Evolutionary conservation across 345 rosid species (phyloP).

Genomic region (Noccaea caerulescens): DNA sequence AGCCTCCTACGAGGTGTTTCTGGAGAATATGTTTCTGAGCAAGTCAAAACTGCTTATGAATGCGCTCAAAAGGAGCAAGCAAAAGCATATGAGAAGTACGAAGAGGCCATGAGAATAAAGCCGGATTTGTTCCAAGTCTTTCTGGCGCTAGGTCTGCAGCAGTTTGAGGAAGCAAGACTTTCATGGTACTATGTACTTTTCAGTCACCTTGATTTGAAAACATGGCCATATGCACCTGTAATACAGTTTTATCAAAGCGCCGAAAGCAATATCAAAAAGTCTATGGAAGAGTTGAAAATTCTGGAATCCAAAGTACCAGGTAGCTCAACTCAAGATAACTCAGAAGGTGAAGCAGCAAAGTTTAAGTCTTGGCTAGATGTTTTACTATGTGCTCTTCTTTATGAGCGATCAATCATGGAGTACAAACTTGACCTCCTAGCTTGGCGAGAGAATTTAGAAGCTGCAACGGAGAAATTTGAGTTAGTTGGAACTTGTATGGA

Average conservation of each 20-base stretch:
- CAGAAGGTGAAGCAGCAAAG: slow-evolving; percentile 58
- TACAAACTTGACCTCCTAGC: slow-evolving; percentile 69
- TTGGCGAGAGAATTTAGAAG: slow-evolving; percentile 79
- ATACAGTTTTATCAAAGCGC: slow-evolving; percentile 68
- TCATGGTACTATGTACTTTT: slow-evolving; percentile 78
- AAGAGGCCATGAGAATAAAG: slow-evolving; percentile 78
- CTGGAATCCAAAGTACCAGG: slow-evolving; percentile 47
- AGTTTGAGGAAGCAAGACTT: slow-evolving; percentile 89
- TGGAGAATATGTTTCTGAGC: slow-evolving; percentile 57
- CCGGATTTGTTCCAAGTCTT: slow-evolving; percentile 75
- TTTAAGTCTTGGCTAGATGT: slow-evolving; percentile 72
- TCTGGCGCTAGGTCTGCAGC: slow-evolving; percentile 77
- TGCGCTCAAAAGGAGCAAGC: slow-evolving; percentile 60
- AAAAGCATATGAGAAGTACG: slow-evolving; percentile 66
- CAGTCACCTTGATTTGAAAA: slow-evolving; percentile 57
- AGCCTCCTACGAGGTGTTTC: slow-evolving; percentile 60
- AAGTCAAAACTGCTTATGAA: slow-evolving; percentile 61
- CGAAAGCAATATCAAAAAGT: slow-evolving; percentile 74
- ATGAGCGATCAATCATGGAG: slow-evolving; percentile 85
- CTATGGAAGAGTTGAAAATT: slow-evolving; percentile 72
- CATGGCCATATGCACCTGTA: slow-evolving; percentile 68
- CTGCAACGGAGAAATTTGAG: slow-evolving; percentile 78
- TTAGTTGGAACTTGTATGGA: slow-evolving; percentile 70
- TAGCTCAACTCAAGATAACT: slow-evolving; percentile 51
- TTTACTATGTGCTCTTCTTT: slow-evolving; percentile 81